Evolutionary conservation across 306 rosid species (phyloP).

Genomic region (Erythrophleum fordii): DNA sequence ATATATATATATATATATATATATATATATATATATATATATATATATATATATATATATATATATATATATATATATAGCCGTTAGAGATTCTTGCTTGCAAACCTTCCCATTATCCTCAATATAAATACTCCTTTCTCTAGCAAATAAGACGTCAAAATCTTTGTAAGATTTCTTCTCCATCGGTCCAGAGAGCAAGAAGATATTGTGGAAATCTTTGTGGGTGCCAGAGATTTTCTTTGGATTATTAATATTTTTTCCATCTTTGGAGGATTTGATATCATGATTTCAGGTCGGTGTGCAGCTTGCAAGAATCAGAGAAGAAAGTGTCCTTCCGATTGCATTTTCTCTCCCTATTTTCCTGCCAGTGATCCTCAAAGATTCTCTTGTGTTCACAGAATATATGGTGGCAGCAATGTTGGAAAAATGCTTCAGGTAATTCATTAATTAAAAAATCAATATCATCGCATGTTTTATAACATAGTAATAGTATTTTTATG

Average conservation of each 20-base stretch:
- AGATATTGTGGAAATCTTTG: conserved; percentile 37
- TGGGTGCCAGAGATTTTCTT: conserved; percentile 7
- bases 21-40: too few species aligned
- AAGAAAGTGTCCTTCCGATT: conserved; percentile 69
- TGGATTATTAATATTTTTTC: conserved; percentile 17
- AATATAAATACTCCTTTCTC: conserved; percentile 25
- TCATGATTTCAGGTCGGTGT: conserved; percentile 53
- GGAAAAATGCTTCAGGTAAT: conserved; percentile 77
- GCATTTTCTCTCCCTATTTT: conserved; percentile 76
- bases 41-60: too few species aligned
- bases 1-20: too few species aligned
- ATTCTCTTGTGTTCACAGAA: conserved; percentile 72
- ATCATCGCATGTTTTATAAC: too few species aligned
- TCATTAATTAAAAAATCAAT: neutral
- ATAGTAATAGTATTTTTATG: too few species aligned
- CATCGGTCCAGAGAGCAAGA: conserved; percentile 2
- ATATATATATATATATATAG: too few species aligned
- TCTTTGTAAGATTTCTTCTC: conserved; percentile 43
- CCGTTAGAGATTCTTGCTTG: conserved; percentile 42
- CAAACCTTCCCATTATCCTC: neutral
- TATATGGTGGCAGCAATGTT: conserved; percentile 81
- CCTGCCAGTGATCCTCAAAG: conserved; percentile 77
- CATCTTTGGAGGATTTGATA: conserved; percentile 17
- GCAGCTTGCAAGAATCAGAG: conserved; percentile 83
- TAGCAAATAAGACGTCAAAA: conserved; percentile 9